Percentiles rank a stretch among this genome's conserved stretches.
Evolutionary conservation across 495 filamentous ascomycete species (phyloP).

Genomic region (Penicillium paxilli): DNA sequence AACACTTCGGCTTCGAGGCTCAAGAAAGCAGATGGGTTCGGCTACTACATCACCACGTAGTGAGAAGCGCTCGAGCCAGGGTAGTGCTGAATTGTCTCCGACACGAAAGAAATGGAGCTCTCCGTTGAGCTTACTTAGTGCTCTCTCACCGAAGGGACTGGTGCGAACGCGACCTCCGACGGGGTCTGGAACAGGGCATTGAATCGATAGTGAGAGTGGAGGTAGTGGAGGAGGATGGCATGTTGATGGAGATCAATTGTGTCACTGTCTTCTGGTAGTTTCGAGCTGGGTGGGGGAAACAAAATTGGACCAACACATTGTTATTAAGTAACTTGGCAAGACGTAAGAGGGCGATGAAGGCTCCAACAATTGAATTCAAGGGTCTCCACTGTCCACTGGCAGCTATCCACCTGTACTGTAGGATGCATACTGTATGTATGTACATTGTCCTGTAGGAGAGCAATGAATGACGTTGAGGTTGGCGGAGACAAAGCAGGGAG

Average conservation of each 20-base stretch:
- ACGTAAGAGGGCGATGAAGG: conserved; percentile 15
- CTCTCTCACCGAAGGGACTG: conserved; percentile 20
- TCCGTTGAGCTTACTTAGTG: conserved; percentile 18
- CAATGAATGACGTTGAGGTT: not conserved
- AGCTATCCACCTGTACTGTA: too few relatives aligned
- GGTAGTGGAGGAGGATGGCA: conserved; percentile 27
- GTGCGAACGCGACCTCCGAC: conserved; percentile 59
- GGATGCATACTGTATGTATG: too few relatives aligned
- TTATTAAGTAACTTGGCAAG: conserved; percentile 14
- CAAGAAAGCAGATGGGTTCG: conserved; percentile 9
- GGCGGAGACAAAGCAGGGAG: not conserved
- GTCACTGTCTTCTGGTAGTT: conserved; percentile 2
- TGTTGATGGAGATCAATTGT: too few relatives aligned
- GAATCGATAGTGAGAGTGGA: conserved; percentile 48
- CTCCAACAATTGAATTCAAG: conserved; percentile 5
- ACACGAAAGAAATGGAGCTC: conserved; percentile 28
- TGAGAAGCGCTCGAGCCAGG: conserved; percentile 20
- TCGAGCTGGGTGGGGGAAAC: conserved; percentile 1
- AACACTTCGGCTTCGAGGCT: conserved; percentile 17
- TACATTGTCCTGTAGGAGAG: too few relatives aligned
- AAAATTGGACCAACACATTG: conserved; percentile 6
- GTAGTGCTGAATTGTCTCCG: conserved; percentile 13
- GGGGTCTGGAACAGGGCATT: conserved; percentile 67
- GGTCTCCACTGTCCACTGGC: not conserved
- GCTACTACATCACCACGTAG: conserved; percentile 16